Evolutionary conservation across 371 early-diverging fungal species (phyloP), one percentile per base, ranked within the genome.

Genomic region (Blastocladiella emersonii): DNA sequence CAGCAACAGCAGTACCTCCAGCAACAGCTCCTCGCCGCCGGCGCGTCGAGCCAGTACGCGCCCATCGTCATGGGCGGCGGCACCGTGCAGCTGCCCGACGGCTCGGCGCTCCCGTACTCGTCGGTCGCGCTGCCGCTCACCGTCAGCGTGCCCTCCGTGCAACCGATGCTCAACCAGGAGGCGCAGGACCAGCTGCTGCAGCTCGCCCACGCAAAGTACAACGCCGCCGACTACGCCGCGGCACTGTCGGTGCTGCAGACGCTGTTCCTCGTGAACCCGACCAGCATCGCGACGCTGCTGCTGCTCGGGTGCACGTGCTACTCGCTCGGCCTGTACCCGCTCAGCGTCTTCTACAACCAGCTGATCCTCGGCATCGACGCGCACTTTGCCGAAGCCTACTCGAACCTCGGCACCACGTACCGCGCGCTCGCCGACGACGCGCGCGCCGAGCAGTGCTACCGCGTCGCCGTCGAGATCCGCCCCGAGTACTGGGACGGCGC

Each of bases 401-500:
- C 88, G 61, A 91, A 93, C 69, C 86, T 93, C 62, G 93, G 92
- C 8, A 91, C 91, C 10, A 93, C 93, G 1, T 72, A 90, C 64
- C 77, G 88, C 48, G 88, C 84, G 61, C 81, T 90, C 76, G 89
- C 87, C 36, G 74, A 82, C 32, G 75, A 81, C 3, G 56, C 75
- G 2, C 86, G 87, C 62, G 91, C 93, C 19, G 93, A 93, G 65
- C 71, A 75, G 57, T 91, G 85, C 83, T 93, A 92, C 86, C 85
- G 89, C 72, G 79, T 77, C 44, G 93, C 93, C 3, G 87, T 93
- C 49, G 73, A 81, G 66, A 76, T 90, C 61, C 76, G 91, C 27
- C 92, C 92, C 1, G 88, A 86, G 21, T 93, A 93, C 72, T 93
- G 91, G 91, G 93, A 93, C 67, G 93, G 91, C 1, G 87, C 86